Base-by-base conservation (phyloP, 495 filamentous ascomycete genomes). In the Parachaetomium inaequale region DNA sequence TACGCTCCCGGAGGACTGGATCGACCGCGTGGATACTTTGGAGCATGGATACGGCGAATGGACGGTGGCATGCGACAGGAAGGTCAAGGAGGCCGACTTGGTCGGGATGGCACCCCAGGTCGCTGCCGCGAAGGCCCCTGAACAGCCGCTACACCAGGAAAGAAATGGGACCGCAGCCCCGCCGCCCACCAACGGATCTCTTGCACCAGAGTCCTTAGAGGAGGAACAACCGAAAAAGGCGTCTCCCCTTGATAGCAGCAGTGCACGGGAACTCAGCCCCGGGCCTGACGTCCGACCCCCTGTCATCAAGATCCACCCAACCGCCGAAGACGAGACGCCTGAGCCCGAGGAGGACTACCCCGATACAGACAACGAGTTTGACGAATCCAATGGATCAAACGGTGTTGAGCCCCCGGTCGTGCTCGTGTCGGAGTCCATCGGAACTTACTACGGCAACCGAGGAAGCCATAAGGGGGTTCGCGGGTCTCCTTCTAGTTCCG, bases 1-100 rank as follows among this genome's bases (percentile, higher is more conserved):
- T 66, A 88, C 88, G 3, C 71, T 98, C 11, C 94, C 94, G 0
- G 91, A 96, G 34, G 68, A 75, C 21, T 98, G 95, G 95, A 84
- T 97, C 50, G 90, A 93, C 59, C 80, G 86, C 7, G 83, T 98
- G 67, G 95, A 98, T 70, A 71, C 73, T 0, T 74, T 96, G 15
- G 95, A 98, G 68, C 79, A 83, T 12, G 83, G 88, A n/a, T 96
- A 92, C 74, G 82, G 84, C 8, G 77, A 83, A 15, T 98, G 94
- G 95, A 85, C 84, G 15, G 69, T 71, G 25, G 69, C 70, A 5
- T 77, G 76, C 36, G 78, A 82, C 50, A 67, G 62, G 19, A 74
- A 73, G 63, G 69, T 78, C 28, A 66, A 67, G 29, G 72, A 77
- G 54, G 58, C 73, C 6, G 70, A 79, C 40, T 69, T 64, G 62